Conservation (phyloP, 2,329 filamentous ascomycete genomes). For the Fusarium redolens region DNA sequence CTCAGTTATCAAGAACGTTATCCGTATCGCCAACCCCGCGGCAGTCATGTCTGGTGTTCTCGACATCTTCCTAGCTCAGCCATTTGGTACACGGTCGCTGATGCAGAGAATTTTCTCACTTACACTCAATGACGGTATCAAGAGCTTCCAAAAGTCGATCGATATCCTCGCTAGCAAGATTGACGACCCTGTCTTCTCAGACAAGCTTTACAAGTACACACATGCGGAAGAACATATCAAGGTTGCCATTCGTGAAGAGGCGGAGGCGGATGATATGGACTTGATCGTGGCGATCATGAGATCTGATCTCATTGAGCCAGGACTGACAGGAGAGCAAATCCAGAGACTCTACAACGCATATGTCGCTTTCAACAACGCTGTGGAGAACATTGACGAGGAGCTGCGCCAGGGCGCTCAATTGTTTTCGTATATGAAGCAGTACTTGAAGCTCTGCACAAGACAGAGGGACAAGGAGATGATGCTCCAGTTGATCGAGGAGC, state of each 20-base stretch:
- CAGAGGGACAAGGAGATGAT: conserved; percentile 98
- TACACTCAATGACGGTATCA: conserved; percentile 90
- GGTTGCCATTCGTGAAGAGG: conserved; percentile 77
- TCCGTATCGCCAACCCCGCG: conserved; percentile 94
- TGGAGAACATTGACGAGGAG: conserved; percentile 90
- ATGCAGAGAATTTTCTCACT: conserved; percentile 95
- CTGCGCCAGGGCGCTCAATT: conserved; percentile 90
- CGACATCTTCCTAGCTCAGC: conserved; percentile 95
- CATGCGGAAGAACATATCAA: conserved; percentile 82
- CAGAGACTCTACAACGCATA: conserved; percentile 92
- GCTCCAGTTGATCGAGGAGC: conserved; percentile 93
- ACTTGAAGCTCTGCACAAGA: conserved; percentile 90
- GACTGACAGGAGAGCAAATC: conserved; percentile 79
- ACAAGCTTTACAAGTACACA: conserved; percentile 85
- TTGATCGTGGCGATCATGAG: conserved; percentile 86
- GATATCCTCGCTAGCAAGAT: conserved; percentile 82
- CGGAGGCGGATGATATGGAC: conserved; percentile 79
- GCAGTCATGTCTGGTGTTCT: conserved; percentile 97
- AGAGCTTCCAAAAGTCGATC: conserved; percentile 86
- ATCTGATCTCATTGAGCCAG: conserved; percentile 79
- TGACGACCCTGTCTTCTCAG: conserved; percentile 80
- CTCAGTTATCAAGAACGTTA: conserved; percentile 93
- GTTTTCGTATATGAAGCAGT: conserved; percentile 94
- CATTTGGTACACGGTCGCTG: conserved; percentile 88
- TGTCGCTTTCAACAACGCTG: conserved; percentile 93